Conservation (phyloP, 352 stramenopile genomes). For the Globisporangium nunn region DNA sequence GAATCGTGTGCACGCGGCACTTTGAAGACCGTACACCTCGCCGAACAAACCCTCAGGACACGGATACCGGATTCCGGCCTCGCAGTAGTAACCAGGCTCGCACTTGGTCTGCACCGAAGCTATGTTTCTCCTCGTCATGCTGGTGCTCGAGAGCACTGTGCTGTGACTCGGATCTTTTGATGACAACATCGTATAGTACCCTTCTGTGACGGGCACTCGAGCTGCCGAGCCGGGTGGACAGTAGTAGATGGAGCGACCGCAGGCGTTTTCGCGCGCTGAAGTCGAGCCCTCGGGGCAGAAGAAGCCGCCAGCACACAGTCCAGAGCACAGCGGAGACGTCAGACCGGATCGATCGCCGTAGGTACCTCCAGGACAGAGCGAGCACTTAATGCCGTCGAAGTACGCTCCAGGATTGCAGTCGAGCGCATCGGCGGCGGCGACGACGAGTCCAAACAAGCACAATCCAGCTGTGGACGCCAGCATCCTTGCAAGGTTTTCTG, state of each 20-base stretch:
- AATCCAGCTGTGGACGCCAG: neutral
- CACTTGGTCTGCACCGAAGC: conserved; percentile 19
- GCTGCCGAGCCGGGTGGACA: conserved; percentile 41
- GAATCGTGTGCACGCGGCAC: conserved; percentile 22
- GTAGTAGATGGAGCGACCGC: conserved; percentile 46
- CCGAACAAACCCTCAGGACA: conserved; percentile 52
- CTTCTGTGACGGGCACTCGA: conserved; percentile 28
- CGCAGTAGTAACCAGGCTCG: conserved; percentile 61
- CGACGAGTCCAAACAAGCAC: neutral
- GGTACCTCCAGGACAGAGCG: conserved; percentile 37
- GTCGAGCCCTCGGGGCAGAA: conserved; percentile 62
- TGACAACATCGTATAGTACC: conserved; percentile 54
- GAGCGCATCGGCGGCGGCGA: conserved; percentile 10
- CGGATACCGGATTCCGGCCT: conserved; percentile 39
- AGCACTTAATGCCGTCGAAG: conserved; percentile 33
- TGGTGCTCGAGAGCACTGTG: neutral
- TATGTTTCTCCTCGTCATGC: neutral
- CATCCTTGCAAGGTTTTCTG: too few relatives aligned
- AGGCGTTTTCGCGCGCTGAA: conserved; percentile 23
- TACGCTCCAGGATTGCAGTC: conserved; percentile 39
- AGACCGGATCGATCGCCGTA: conserved; percentile 39
- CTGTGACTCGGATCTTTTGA: conserved; percentile 1
- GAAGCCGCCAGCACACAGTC: conserved; percentile 32
- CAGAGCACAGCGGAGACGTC: conserved; percentile 33
- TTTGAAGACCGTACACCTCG: conserved; percentile 22